Conservation (phyloP, 208 protist genomes). For the Acanthamoeba quina region DNA sequence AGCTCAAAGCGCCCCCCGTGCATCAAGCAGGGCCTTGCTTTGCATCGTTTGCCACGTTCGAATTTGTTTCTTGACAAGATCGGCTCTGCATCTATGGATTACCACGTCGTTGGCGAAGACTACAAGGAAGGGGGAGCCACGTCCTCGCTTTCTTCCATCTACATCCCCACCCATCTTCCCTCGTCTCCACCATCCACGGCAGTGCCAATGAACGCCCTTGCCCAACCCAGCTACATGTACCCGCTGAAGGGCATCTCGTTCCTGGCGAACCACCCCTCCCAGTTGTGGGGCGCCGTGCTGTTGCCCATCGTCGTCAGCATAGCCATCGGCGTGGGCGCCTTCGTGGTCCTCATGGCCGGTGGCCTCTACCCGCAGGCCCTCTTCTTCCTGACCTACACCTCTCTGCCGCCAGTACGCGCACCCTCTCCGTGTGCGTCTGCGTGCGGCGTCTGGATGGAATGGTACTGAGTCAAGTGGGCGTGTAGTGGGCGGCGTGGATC, state of each 20-base stretch:
- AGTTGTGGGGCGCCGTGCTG: background rate
- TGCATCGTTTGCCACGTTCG: no score
- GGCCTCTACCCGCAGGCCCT: constrained; percentile 22
- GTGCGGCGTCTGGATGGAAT: background rate
- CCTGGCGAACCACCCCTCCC: background rate
- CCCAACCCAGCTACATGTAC: background rate
- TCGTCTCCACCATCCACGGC: no score
- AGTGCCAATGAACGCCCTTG: no score
- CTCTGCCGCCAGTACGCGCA: background rate
- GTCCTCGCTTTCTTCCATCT: no score
- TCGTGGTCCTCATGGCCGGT: background rate
- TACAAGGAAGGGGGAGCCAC: no score
- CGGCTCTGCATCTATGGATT: no score
- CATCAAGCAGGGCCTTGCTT: no score
- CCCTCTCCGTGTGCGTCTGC: background rate
- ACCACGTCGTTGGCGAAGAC: no score
- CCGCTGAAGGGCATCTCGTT: background rate
- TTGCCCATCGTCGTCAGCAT: constrained; percentile 18
- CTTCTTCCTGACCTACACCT: background rate
- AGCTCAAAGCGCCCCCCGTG: no score
- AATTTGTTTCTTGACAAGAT: no score
- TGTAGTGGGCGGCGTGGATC: constrained; percentile 12
- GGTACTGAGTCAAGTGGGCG: background rate
- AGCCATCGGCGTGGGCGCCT: background rate
- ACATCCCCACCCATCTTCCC: no score